Conservation (phyloP, 345 rosid species). For the Erucastrum elatum region DNA sequence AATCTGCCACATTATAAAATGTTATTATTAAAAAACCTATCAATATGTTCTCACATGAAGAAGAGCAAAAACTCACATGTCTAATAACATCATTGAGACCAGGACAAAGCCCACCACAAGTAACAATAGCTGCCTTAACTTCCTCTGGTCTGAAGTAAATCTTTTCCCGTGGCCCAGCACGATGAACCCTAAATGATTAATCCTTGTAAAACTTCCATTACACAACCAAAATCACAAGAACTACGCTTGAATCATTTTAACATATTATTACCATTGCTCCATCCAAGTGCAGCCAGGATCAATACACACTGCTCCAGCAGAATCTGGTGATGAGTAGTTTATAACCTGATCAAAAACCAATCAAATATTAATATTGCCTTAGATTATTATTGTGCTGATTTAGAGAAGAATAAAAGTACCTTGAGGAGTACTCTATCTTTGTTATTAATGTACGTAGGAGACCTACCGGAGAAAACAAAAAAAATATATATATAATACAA, state of each 20-base stretch:
- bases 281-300: slow-evolving; percentile 82
- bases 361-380: neutral
- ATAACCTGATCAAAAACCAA: slow-evolving; percentile 45
- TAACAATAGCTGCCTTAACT: slow-evolving; percentile 79
- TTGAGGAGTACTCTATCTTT: slow-evolving; percentile 89
- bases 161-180: slow-evolving; percentile 92
- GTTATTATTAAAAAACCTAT: no score
- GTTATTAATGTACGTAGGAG: slow-evolving; percentile 81
- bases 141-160: slow-evolving; percentile 82
- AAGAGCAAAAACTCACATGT: slow-evolving; percentile 51
- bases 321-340: slow-evolving; percentile 62
- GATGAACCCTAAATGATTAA: slow-evolving; percentile 60
- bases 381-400: neutral
- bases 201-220: neutral
- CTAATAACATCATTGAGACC: slow-evolving; percentile 94
- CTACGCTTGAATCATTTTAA: neutral
- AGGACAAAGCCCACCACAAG: slow-evolving; percentile 97
- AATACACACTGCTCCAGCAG: slow-evolving; percentile 86
- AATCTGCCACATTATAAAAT: slow-evolving; percentile 53
- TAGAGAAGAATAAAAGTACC: slow-evolving; percentile 37
- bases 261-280: slow-evolving; percentile 70
- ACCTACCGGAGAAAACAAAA: slow-evolving; percentile 37
- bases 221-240: neutral
- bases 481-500: neutral
- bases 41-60: neutral